Evolutionary conservation across 441 rosid species (phyloP).

Genomic region (Brassica hybrid): DNA sequence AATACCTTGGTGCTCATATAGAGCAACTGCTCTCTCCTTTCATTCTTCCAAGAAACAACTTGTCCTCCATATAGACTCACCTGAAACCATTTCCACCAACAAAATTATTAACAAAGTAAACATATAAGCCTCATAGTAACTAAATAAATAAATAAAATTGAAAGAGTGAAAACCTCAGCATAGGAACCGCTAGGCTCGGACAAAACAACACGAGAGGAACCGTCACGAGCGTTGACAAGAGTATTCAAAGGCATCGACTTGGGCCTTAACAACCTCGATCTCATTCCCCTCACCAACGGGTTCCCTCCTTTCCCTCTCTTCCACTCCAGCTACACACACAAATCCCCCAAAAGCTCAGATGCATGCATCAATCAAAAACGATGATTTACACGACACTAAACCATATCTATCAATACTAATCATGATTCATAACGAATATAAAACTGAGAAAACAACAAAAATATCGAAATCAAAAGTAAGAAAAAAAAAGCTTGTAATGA

Average conservation of each 20-base stretch:
- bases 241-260: constrained; percentile 72
- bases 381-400: background rate
- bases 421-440: background rate
- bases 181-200: constrained; percentile 80
- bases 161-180: constrained; percentile 56
- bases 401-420: background rate
- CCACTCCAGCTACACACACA: constrained; percentile 64
- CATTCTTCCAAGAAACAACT: constrained; percentile 88
- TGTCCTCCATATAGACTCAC: constrained; percentile 86
- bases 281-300: constrained; percentile 59
- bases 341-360: background rate
- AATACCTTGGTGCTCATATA: constrained; percentile 82
- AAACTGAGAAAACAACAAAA: background rate
- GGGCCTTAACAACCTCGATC: constrained; percentile 39
- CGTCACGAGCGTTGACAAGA: constrained; percentile 56
- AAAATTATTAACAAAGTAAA: background rate
- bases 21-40: constrained; percentile 77
- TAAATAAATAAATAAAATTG: background rate
- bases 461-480: background rate
- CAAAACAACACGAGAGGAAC: constrained; percentile 60
- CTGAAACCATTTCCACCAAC: constrained; percentile 52
- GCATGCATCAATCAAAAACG: background rate
- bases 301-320: constrained; percentile 60
- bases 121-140: no score
- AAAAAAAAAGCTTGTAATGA: background rate